Evolutionary conservation across 306 rosid genomes (phyloP).

Genomic region (Glycine soja): DNA sequence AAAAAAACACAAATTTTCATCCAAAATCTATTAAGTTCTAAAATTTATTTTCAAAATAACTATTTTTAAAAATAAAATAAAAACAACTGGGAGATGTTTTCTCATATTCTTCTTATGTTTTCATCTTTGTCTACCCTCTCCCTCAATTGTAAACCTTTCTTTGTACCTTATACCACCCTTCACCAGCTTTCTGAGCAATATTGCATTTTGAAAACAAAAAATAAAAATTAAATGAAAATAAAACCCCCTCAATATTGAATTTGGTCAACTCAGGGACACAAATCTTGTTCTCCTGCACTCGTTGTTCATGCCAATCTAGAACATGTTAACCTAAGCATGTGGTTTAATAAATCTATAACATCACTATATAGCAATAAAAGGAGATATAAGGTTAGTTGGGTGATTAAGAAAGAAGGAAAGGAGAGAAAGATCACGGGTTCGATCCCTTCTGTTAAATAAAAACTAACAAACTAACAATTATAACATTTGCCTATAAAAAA

Average conservation of each 20-base stretch:
- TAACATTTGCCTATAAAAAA: no score
- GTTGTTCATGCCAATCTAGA: conserved; percentile 14
- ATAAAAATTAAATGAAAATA: neutral
- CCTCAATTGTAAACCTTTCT: neutral
- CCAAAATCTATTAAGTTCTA: neutral
- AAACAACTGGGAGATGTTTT: neutral
- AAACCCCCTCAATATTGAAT: neutral
- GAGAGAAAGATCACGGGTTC: no score
- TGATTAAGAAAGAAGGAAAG: no score
- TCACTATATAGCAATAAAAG: neutral
- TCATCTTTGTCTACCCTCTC: neutral
- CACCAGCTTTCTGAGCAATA: neutral
- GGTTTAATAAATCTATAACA: neutral
- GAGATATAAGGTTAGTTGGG: no score
- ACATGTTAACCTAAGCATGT: neutral
- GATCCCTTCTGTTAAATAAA: no score
- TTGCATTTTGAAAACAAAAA: neutral
- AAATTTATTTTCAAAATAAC: neutral
- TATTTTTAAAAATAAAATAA: neutral
- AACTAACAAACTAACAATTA: no score
- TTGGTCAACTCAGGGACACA: neutral
- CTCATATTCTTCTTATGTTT: neutral
- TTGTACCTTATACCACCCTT: neutral
- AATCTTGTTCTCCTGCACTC: neutral
- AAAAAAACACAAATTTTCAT: neutral